Evolutionary conservation across 176 grass and related monocot genomes (phyloP).

Genomic region (Puccinellia tenuiflora): DNA sequence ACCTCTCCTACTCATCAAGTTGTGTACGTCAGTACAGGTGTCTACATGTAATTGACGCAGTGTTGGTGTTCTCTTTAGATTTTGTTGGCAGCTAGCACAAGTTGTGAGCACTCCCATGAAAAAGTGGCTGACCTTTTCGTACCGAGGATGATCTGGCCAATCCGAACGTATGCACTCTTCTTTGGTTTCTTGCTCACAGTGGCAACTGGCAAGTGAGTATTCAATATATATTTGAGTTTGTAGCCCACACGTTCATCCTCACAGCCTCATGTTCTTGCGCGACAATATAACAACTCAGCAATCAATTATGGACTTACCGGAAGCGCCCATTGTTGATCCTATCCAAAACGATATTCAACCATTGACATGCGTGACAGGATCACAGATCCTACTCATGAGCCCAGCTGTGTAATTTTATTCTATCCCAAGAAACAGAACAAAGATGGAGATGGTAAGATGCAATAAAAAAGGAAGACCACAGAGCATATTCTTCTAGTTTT

Average conservation of each 20-base stretch:
- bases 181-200: constrained; percentile 17
- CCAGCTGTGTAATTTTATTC: too few relatives aligned
- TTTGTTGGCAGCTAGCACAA: background rate
- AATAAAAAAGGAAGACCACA: too few relatives aligned
- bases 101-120: background rate
- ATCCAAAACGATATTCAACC: background rate
- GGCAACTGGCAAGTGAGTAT: background rate
- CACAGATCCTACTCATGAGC: too few relatives aligned
- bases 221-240: background rate
- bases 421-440: too few relatives aligned
- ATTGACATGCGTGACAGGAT: too few relatives aligned
- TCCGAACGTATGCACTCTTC: background rate
- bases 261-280: background rate
- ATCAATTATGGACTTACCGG: constrained; percentile 25
- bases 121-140: background rate
- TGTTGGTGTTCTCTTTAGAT: too few relatives aligned
- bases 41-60: background rate
- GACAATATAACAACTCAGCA: background rate
- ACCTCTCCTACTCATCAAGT: background rate
- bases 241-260: constrained; percentile 16
- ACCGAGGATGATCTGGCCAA: background rate
- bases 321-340: background rate
- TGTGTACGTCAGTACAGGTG: constrained; percentile 16
- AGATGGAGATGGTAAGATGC: too few relatives aligned
- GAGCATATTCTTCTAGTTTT: too few relatives aligned